These are phyloP conservation scores for Madurella mycetomatis DNA, from an alignment of 2,329 filamentous ascomycete genomes.

Conservation along the genomic window DNA sequence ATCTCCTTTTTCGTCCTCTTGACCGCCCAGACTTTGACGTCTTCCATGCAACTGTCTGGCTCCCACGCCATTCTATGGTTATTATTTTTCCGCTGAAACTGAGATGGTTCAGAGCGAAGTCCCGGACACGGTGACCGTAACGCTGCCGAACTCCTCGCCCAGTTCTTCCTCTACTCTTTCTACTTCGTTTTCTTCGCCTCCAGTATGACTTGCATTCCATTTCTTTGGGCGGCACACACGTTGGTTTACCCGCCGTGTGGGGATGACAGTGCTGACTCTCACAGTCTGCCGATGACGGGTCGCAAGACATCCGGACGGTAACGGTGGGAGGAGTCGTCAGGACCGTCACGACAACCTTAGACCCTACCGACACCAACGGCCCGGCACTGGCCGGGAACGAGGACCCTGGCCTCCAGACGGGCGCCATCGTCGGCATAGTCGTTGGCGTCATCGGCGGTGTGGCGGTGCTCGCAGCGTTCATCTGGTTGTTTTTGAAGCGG, in stretches of 20 bases:
- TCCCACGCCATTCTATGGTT: neutral
- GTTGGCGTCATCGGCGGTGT: conserved; percentile 46
- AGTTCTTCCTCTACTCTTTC: conserved; percentile 24
- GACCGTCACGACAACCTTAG: conserved; percentile 52
- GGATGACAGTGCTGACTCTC: neutral
- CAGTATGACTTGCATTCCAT: conserved; percentile 35
- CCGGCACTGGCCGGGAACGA: conserved; percentile 5
- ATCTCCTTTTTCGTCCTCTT: neutral
- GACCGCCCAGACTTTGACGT: neutral
- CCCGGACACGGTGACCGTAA: conserved; percentile 34
- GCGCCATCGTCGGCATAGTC: conserved; percentile 49
- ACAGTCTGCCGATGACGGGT: conserved; percentile 19
- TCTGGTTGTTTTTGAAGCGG: conserved; percentile 33
- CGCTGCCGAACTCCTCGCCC: conserved; percentile 27
- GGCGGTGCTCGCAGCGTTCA: conserved; percentile 39
- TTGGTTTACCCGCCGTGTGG: neutral
- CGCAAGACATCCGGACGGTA: conserved; percentile 46
- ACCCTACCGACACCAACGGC: conserved; percentile 21
- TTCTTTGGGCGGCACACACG: neutral
- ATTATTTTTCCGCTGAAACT: conserved; percentile 23
- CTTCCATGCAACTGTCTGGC: conserved; percentile 14
- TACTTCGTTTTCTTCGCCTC: conserved; percentile 31
- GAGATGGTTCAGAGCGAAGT: conserved; percentile 36
- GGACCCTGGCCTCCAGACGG: conserved; percentile 38
- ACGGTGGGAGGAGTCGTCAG: conserved; percentile 50